Percentiles rank a stretch among this genome's conserved stretches.
Conservation (phyloP, 208 protist genomes). For the Crithidia acanthocephali region DNA sequence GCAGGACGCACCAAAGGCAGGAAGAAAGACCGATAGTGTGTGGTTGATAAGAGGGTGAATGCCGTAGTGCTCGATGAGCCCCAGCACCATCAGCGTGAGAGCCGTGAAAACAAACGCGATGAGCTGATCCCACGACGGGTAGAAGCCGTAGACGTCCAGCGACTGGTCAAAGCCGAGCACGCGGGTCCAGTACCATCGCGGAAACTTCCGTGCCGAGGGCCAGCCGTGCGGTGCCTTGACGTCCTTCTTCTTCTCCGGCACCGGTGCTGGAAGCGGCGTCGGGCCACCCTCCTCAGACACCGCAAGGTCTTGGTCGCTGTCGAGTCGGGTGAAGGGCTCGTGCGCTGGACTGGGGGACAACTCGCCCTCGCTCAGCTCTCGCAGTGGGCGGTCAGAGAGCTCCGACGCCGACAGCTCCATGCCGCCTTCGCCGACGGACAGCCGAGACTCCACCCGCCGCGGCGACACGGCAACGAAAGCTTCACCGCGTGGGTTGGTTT, state of each 20-base stretch:
- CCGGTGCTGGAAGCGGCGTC: background rate
- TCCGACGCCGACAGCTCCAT: slow-evolving; percentile 34
- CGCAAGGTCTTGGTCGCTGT: slow-evolving; percentile 6
- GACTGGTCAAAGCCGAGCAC: slow-evolving; percentile 65
- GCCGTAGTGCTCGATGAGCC: slow-evolving; percentile 64
- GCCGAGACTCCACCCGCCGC: slow-evolving; percentile 24
- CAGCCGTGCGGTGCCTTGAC: slow-evolving; percentile 37
- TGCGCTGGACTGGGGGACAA: background rate
- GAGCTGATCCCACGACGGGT: slow-evolving; percentile 49
- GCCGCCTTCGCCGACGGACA: slow-evolving; percentile 24
- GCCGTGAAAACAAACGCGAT: slow-evolving; percentile 54
- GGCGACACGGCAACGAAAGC: background rate
- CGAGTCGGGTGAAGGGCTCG: slow-evolving; percentile 7
- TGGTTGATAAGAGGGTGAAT: slow-evolving; percentile 50
- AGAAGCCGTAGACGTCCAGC: slow-evolving; percentile 54
- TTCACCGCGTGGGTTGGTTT: background rate
- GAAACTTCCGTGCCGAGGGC: slow-evolving; percentile 37
- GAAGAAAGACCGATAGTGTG: slow-evolving; percentile 51
- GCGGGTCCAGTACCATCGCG: slow-evolving; percentile 60
- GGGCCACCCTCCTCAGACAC: background rate
- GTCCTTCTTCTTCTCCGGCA: slow-evolving; percentile 11
- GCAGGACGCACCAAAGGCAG: slow-evolving; percentile 61
- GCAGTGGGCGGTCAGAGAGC: slow-evolving; percentile 22
- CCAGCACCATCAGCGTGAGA: slow-evolving; percentile 55
- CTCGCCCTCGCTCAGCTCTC: slow-evolving; percentile 14